Conservation (phyloP, 768 basidiomycete genomes). For the Leccinum disarticulatum region DNA sequence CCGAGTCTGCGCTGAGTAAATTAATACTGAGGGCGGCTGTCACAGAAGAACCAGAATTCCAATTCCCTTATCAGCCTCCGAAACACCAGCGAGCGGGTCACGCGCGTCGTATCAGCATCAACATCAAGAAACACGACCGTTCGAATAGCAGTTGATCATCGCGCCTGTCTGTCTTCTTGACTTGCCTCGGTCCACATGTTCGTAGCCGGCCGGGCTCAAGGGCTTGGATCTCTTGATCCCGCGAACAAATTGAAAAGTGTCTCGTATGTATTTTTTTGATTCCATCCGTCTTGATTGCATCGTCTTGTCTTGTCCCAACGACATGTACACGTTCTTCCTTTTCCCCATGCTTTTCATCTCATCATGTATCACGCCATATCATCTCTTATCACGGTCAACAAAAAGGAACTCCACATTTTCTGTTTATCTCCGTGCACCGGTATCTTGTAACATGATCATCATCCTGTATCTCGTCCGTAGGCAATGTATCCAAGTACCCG, state of each 20-base stretch:
- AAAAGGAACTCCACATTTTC: not conserved
- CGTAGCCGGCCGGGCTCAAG: not conserved
- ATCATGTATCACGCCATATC: not conserved
- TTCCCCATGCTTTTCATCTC: not conserved
- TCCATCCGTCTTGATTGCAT: not conserved
- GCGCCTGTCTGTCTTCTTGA: not conserved
- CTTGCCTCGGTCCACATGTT: not conserved
- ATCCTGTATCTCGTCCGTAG: not conserved
- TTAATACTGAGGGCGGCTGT: not conserved
- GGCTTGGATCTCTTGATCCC: not conserved
- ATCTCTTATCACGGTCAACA: not conserved
- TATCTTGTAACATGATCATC: not conserved
- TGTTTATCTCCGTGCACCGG: not conserved
- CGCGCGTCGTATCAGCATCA: slow-evolving; percentile 40
- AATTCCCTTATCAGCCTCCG: slow-evolving; percentile 34
- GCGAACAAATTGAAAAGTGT: not conserved
- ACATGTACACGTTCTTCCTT: not conserved
- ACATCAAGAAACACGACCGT: slow-evolving; percentile 30
- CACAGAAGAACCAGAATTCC: slow-evolving; percentile 15
- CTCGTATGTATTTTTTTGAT: not conserved
- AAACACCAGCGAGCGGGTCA: slow-evolving; percentile 37
- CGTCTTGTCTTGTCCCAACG: not conserved
- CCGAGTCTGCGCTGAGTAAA: not conserved
- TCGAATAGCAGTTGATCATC: slow-evolving; percentile 13
- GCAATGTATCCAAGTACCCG: not conserved